Base-by-base conservation (phyloP, 176 grass and related monocot species). In the Cenchrus purpureus region DNA sequence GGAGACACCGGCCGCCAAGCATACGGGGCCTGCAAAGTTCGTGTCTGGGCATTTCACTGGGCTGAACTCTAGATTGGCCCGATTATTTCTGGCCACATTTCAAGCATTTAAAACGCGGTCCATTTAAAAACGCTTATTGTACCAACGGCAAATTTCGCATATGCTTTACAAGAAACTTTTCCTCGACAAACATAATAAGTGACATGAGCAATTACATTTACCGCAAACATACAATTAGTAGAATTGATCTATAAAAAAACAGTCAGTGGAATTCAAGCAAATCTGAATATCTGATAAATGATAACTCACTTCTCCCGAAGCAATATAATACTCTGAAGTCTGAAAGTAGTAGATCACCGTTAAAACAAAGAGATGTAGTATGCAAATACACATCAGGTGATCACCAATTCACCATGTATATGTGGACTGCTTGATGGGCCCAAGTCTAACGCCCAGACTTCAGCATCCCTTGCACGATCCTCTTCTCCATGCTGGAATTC, bases 401-500 rank as follows among this genome's bases (percentile, higher is more conserved):
- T 40, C 37, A 40, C 22, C 22, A 25, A 25, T 25, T 25, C 22
- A 25, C 37, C 37, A 4, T 8, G 13, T 37, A 74, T 73, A 17
- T 57, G 2, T 69, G 19, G 49, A 51, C n/a, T 62, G 59, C 59
- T 28, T 53, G 32, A 53, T 43, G 32, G 31, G 19, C 3, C 19
- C 45, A 53, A 73, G 8, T 17, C 22, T 82, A 89, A 62, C 59
- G 58, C 32, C 88, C 83, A 61, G 70, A 46, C 1, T 73, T 28
- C 55, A 86, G 77, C 4, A 84, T 19, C 31, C 50, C 68, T 66
- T 75, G 55, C 20, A 63, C 50, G 45, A n/a, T 63, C 63, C 60
- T 49, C 76, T 59, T 85, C 69, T 81, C 82, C 60, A 89, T 74
- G 54, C 83, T 89, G 82, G 81, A 82, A 85, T 80, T 67, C 4